Base-by-base conservation (phyloP, 169 alveolate species). In the Cryptosporidium ryanae region DNA sequence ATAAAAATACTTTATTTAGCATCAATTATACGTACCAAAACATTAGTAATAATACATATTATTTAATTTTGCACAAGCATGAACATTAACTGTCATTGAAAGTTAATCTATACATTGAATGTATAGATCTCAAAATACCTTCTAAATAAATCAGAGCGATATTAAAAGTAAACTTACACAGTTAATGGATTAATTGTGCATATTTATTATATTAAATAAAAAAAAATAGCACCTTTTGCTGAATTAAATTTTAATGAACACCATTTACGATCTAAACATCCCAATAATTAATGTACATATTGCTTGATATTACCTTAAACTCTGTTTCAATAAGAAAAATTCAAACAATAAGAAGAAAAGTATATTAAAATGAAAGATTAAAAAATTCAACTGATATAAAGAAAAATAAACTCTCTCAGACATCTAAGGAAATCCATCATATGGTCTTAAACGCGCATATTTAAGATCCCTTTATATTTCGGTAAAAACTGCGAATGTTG, bases 381-480 rank as follows among this genome's bases (percentile, higher is more conserved):
- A 50, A 50, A 50, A 1, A 65, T n/a, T 10, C 57, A 1, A n/a
- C 12, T 64, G 10, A 32, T 29, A 21, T 65, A 61, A 13, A 38
- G 25, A 13, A 0, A 68, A 68, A 29, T 18, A 21, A 32, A 54
- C 66, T 68, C 63, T 59, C 87, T 76, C 87, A 76, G 87, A 76
- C 87, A 76, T 76, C 87, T 76, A 76, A 76, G 87, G 87, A 76
- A 76, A 66, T 76, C 87, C 87, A 76, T 76, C 87, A 76, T 59
- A 76, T 67, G 46, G 87, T 76, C 87, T 76, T 76, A 29, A 34
- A 76, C 55, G 87, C 87, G 87, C 87, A 61, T 43, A 76, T 43
- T 44, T 29, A 76, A 76, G 87, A 76, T 55, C 87, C 54, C 87
- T 38, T 38, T 0, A 7, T 32, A 27, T 18, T 18, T 76, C 87